A percentile compares a stretch with the other conserved stretches of the same genome.
Conservation (phyloP, 2,329 filamentous ascomycete genomes). For the Penicillium crustosum region DNA sequence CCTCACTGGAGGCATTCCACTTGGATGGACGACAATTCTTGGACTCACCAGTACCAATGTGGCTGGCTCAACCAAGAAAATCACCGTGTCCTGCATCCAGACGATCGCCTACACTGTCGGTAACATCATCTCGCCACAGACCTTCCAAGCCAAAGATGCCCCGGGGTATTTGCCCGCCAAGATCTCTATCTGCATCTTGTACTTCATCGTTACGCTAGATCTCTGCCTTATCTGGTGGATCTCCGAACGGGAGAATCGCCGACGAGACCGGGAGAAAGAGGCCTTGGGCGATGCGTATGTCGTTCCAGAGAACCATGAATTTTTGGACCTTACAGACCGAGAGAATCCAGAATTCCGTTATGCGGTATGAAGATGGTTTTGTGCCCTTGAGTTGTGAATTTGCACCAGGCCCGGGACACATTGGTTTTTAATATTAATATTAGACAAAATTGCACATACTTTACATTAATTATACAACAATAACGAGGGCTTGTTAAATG, state of each 20-base stretch:
- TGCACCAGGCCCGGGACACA: not conserved
- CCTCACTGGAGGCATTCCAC: conserved; percentile 40
- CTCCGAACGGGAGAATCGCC: conserved; percentile 29
- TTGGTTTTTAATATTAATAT: not conserved
- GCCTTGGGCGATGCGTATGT: conserved; percentile 24
- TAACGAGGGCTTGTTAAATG: not conserved
- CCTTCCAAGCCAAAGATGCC: conserved; percentile 40
- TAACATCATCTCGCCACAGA: conserved; percentile 47
- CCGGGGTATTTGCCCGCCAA: conserved; percentile 32
- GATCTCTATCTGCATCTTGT: conserved; percentile 30
- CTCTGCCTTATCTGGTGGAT: conserved; percentile 34
- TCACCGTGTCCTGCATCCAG: conserved; percentile 36
- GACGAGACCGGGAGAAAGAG: conserved; percentile 29
- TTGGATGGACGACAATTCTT: conserved; percentile 43
- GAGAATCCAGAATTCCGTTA: conserved; percentile 29
- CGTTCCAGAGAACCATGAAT: conserved; percentile 36
- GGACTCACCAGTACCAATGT: conserved; percentile 40
- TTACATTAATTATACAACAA: not conserved
- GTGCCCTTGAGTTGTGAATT: not conserved
- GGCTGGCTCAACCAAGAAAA: conserved; percentile 40
- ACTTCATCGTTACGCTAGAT: conserved; percentile 31
- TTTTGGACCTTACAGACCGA: conserved; percentile 30
- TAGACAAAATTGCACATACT: not conserved
- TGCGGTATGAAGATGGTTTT: conserved; percentile 15
- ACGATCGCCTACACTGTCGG: conserved; percentile 42